These are phyloP conservation scores for Vararia minispora DNA, from an alignment of 768 basidiomycete species.

Conservation along the genomic window DNA sequence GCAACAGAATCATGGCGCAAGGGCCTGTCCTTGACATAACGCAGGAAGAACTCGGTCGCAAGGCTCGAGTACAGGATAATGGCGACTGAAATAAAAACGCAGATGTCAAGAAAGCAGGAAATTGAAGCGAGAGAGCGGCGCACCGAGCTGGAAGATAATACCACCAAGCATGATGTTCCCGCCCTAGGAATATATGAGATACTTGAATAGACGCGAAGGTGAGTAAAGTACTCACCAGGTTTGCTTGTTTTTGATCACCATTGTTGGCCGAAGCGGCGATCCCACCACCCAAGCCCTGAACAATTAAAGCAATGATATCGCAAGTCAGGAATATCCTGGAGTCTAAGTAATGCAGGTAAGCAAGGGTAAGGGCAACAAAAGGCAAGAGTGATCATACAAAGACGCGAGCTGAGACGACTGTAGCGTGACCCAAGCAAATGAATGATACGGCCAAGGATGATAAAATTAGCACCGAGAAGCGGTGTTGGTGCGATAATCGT, in stretches of 20 bases:
- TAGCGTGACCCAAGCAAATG: slow-evolving; percentile 8
- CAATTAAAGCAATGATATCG: slow-evolving; percentile 8
- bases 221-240: neutral
- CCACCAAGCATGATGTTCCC: slow-evolving; percentile 8
- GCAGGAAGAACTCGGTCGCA: slow-evolving; percentile 7
- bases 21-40: slow-evolving; percentile 3
- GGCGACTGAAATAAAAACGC: slow-evolving; percentile 5
- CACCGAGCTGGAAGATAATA: slow-evolving; percentile 10
- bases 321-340: slow-evolving; percentile 7
- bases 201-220: no score
- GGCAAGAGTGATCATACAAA: no score
- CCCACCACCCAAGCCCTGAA: slow-evolving; percentile 9
- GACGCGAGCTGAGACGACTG: slow-evolving; percentile 9
- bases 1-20: neutral
- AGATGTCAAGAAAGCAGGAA: neutral
- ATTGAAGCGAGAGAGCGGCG: neutral
- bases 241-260: neutral
- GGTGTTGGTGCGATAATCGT: slow-evolving; percentile 11
- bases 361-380: no score
- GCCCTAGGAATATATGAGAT: slow-evolving; percentile 1
- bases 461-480: slow-evolving; percentile 12
- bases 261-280: slow-evolving; percentile 1
- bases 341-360: slow-evolving; percentile 7
- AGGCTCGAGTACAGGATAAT: slow-evolving; percentile 5
- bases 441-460: slow-evolving; percentile 11